These are phyloP conservation scores for Aspergillus quadrilineatus DNA, from an alignment of 2,329 filamentous ascomycete genomes.

Conservation along the genomic window DNA sequence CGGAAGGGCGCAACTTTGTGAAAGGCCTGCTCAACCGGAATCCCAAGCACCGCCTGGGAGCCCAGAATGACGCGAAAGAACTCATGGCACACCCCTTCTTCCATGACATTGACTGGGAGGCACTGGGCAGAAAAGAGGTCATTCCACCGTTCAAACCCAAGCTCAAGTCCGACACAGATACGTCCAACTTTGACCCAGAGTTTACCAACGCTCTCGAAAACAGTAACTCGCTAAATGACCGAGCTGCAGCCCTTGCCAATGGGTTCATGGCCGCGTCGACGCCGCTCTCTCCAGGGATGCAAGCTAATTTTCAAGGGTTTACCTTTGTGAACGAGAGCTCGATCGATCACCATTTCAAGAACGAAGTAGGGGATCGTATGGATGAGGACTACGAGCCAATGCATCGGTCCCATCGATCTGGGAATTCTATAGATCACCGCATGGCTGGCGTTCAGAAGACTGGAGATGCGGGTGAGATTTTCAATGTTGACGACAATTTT, in stretches of 20 bases:
- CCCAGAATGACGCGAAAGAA: conserved; percentile 86
- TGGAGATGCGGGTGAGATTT: conserved; percentile 41
- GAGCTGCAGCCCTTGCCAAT: conserved; percentile 79
- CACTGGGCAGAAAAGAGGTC: conserved; percentile 83
- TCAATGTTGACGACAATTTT: conserved; percentile 47
- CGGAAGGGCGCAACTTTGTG: conserved; percentile 95
- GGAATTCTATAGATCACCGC: conserved; percentile 37
- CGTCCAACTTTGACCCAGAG: conserved; percentile 97
- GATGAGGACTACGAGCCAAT: conserved; percentile 41
- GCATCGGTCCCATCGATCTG: conserved; percentile 35
- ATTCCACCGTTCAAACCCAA: conserved; percentile 97
- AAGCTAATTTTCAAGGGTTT: conserved; percentile 97
- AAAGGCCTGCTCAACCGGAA: conserved; percentile 97
- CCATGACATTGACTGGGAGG: conserved; percentile 86
- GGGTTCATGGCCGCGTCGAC: conserved; percentile 83
- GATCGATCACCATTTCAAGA: conserved; percentile 63
- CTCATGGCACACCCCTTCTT: conserved; percentile 95
- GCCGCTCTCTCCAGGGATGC: conserved; percentile 88
- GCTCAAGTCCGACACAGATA: conserved; percentile 91
- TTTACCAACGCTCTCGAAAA: conserved; percentile 93
- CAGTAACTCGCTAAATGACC: conserved; percentile 83
- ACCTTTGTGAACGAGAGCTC: conserved; percentile 98
- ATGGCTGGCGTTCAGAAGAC: conserved; percentile 47
- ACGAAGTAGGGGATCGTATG: conserved; percentile 40
- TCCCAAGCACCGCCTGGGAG: conserved; percentile 89